Conservation (phyloP, 2,329 filamentous ascomycete genomes). For the Simplicillium sp. region DNA sequence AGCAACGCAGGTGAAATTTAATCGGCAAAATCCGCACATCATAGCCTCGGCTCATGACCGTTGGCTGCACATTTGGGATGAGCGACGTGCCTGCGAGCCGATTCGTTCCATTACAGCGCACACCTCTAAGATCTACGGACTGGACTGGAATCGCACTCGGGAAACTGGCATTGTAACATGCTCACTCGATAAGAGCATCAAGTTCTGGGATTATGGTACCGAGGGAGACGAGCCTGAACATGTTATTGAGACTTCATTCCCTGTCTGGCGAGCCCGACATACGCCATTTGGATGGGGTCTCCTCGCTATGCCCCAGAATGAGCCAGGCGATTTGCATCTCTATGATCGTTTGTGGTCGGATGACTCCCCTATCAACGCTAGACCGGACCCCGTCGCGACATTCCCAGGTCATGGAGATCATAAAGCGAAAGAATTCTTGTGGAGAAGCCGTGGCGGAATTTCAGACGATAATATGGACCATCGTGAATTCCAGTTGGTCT, state of each 20-base stretch:
- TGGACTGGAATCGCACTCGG: conserved; percentile 84
- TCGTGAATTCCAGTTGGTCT: conserved; percentile 85
- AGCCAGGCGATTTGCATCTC: conserved; percentile 74
- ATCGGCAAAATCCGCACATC: conserved; percentile 75
- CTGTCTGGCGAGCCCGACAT: conserved; percentile 83
- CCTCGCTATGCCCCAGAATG: conserved; percentile 85
- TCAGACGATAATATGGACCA: conserved; percentile 63
- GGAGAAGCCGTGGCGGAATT: conserved; percentile 66
- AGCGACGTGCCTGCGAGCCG: conserved; percentile 67
- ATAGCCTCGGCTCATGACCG: conserved; percentile 86
- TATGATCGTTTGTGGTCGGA: conserved; percentile 56
- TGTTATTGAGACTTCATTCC: conserved; percentile 73
- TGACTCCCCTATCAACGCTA: conserved; percentile 32
- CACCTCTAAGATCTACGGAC: conserved; percentile 85
- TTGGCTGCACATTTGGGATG: conserved; percentile 84
- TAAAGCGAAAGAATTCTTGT: conserved; percentile 85
- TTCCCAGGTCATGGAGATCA: conserved; percentile 54
- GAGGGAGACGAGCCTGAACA: conserved; percentile 59
- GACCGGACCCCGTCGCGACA: conserved; percentile 40
- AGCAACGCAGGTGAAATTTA: conserved; percentile 93
- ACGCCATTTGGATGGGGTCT: conserved; percentile 83
- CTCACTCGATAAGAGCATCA: conserved; percentile 84
- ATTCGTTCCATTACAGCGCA: conserved; percentile 81
- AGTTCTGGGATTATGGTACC: conserved; percentile 75
- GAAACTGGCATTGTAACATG: conserved; percentile 71